Conservation (phyloP, 73 alveolate species). For the Tetrahymena borealis region DNA sequence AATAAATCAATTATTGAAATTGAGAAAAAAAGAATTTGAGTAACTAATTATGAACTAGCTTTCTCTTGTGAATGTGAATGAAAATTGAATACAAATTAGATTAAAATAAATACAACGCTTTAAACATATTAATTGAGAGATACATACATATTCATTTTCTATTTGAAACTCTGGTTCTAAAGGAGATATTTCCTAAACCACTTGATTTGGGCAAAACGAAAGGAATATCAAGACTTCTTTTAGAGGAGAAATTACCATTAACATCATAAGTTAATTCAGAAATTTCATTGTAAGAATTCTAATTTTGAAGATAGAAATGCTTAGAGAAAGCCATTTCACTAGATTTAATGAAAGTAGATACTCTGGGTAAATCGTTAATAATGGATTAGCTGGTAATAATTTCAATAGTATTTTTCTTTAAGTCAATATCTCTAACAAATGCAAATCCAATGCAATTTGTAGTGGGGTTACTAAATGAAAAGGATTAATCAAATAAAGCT, state of each 20-base stretch:
- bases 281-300: neutral
- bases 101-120: too few relatives aligned
- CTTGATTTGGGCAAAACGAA: neutral
- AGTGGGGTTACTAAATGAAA: neutral
- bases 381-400: neutral
- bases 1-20: too few relatives aligned
- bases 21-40: too few relatives aligned
- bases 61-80: too few relatives aligned
- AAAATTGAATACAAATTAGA: too few relatives aligned
- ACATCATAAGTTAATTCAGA: neutral
- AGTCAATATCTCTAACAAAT: neutral
- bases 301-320: neutral
- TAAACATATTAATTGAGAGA: too few relatives aligned
- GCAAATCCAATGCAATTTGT: neutral
- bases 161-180: neutral
- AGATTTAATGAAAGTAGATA: neutral
- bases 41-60: too few relatives aligned
- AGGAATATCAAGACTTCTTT: neutral
- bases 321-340: neutral
- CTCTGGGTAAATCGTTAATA: neutral
- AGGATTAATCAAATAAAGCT: neutral
- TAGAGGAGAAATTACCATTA: neutral
- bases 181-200: neutral
- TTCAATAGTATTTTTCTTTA: neutral
- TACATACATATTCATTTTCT: neutral